Conservation (phyloP, 805 yeast species). For the Kluyveromyces lactis region DNA sequence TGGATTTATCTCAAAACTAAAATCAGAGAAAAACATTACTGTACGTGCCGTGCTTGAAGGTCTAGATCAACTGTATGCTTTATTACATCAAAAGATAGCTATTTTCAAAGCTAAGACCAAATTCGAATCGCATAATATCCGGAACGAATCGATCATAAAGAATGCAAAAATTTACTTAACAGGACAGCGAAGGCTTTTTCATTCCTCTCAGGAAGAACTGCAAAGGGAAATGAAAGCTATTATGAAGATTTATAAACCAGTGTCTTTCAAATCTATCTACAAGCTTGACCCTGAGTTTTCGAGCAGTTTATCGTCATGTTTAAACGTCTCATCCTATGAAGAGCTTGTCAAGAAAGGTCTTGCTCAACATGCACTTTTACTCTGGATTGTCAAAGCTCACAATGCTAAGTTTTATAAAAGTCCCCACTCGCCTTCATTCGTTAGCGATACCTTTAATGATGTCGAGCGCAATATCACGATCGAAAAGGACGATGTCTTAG, state of each 20-base stretch:
- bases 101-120: slow-evolving; percentile 31
- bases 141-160: slow-evolving; percentile 21
- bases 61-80: slow-evolving; percentile 41
- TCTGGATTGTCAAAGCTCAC: slow-evolving; percentile 55
- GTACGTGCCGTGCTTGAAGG: slow-evolving; percentile 57
- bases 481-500: slow-evolving; percentile 45
- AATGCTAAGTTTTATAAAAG: slow-evolving; percentile 35
- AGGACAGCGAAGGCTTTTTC: slow-evolving; percentile 42
- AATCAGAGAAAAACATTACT: slow-evolving; percentile 40
- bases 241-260: slow-evolving; percentile 37
- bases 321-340: slow-evolving; percentile 50
- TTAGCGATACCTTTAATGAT: slow-evolving; percentile 32
- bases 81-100: slow-evolving; percentile 43
- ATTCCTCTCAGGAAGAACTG: slow-evolving; percentile 33
- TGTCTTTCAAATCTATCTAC: slow-evolving; percentile 50
- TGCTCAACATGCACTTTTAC: slow-evolving; percentile 48
- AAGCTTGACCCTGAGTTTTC: slow-evolving; percentile 47
- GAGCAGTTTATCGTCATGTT: slow-evolving; percentile 44
- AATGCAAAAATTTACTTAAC: slow-evolving; percentile 38
- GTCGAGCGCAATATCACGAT: slow-evolving; percentile 33
- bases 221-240: slow-evolving; percentile 26
- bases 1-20: slow-evolving; percentile 42
- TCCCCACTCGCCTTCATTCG: slow-evolving; percentile 42
- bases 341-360: slow-evolving; percentile 40
- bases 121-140: slow-evolving; percentile 13